A percentile compares a stretch with the other conserved stretches of the same genome.
phyloP scores from a whole-genome alignment of 805 yeast species.

The Candida multigemmis region DNA sequence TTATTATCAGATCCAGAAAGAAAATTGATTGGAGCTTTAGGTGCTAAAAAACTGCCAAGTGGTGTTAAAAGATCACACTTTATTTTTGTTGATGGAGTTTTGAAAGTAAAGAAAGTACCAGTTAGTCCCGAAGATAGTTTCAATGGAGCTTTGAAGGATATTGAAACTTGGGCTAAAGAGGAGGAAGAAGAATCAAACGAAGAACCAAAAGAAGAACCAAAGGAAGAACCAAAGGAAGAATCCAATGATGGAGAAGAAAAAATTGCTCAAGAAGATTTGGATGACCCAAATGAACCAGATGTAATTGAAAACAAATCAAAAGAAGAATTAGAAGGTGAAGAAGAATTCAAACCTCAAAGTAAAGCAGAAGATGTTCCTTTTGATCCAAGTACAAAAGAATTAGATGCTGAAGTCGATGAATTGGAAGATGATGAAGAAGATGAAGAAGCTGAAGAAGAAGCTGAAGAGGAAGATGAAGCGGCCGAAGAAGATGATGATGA shows the following conservation, averaged over 20 bases:
- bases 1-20: conserved; percentile 70
- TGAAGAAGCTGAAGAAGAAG: conserved; percentile 3
- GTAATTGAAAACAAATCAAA: conserved; percentile 1
- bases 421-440: conserved; percentile 10
- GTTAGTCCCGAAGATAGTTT: conserved; percentile 49
- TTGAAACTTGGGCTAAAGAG: conserved; percentile 31
- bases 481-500: background rate
- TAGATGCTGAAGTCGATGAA: conserved; percentile 10
- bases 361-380: conserved; percentile 3
- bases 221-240: conserved; percentile 4
- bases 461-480: conserved; percentile 2
- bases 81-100: conserved; percentile 73
- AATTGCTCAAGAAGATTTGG: conserved; percentile 2
- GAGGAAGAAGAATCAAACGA: conserved; percentile 3
- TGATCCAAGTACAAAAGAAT: conserved; percentile 4
- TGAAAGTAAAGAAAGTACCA: conserved; percentile 42
- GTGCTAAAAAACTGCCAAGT: conserved; percentile 72
- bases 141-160: conserved; percentile 48
- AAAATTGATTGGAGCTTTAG: conserved; percentile 61
- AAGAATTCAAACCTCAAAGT: no score
- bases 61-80: conserved; percentile 89
- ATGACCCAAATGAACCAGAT: conserved; percentile 2
- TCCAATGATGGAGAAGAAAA: conserved; percentile 4
- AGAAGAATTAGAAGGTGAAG: conserved; percentile 3
- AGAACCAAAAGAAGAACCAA: conserved; percentile 3